phyloP scores from a whole-genome alignment of 345 rosid species.

The Populus tremula region DNA sequence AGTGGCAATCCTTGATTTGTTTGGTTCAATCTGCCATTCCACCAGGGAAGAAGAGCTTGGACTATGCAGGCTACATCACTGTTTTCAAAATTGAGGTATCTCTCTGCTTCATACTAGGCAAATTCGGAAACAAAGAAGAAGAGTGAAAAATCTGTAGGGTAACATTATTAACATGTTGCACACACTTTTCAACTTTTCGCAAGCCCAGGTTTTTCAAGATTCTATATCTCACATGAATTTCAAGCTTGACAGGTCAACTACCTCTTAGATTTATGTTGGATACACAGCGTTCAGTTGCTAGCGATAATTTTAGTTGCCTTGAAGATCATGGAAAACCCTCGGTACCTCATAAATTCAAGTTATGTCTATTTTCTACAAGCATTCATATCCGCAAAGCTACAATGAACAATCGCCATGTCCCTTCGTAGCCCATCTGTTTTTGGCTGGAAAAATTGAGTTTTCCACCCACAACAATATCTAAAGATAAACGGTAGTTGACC shows the following conservation, averaged over 20 bases:
- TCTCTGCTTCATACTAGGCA: not conserved
- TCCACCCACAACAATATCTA: not conserved
- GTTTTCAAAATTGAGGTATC: constrained; percentile 25
- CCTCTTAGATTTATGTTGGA: not conserved
- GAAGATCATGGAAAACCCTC: not conserved
- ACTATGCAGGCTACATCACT: not conserved
- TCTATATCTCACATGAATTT: too few relatives aligned
- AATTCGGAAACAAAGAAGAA: too few relatives aligned
- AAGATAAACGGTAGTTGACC: not conserved
- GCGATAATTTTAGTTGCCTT: not conserved
- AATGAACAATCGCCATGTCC: not conserved
- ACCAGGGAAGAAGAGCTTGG: constrained; percentile 15
- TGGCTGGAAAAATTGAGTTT: not conserved
- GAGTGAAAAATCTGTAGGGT: not conserved
- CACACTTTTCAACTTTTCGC: not conserved
- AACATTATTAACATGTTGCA: not conserved
- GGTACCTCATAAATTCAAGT: not conserved
- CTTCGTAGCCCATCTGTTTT: not conserved
- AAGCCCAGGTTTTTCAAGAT: not conserved
- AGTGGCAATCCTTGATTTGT: constrained; percentile 28
- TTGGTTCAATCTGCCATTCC: constrained; percentile 22
- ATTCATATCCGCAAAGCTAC: not conserved
- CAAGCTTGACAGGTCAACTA: too few relatives aligned
- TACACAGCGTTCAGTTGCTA: not conserved
- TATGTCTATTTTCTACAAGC: not conserved